A percentile compares a stretch with the other conserved stretches of the same genome.
phyloP scores from a whole-genome alignment of 306 rosid species.

The Castanopsis chinensis region DNA sequence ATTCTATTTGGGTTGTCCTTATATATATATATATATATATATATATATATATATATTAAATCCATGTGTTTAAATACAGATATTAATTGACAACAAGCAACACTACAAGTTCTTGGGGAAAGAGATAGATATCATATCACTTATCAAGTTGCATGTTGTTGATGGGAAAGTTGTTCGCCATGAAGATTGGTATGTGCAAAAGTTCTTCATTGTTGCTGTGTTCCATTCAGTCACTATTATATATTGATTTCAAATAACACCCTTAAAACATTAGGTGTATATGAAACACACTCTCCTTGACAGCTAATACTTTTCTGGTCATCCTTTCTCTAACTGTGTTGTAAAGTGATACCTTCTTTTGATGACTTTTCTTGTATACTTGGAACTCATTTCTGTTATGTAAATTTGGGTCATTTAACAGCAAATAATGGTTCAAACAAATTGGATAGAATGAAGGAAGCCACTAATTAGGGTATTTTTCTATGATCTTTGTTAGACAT shows the following conservation, averaged over 20 bases:
- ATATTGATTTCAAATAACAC: not conserved
- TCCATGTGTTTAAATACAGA: constrained; percentile 41
- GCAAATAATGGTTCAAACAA: not conserved
- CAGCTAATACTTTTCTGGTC: not conserved
- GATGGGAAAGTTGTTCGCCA: constrained; percentile 78
- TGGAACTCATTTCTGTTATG: not conserved
- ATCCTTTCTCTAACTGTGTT: not conserved
- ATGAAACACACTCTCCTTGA: not conserved
- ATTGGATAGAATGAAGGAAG: not conserved
- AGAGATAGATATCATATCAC: constrained; percentile 65
- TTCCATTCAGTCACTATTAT: not conserved
- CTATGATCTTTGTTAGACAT: not conserved
- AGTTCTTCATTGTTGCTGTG: not conserved
- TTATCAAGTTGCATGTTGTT: constrained; percentile 61
- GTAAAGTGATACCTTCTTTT: not conserved
- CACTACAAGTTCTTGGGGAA: constrained; percentile 68
- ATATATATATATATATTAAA: not conserved
- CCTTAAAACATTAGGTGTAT: not conserved
- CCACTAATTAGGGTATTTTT: not conserved
- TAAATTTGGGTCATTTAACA: not conserved
- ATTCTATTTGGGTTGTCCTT: constrained; percentile 17
- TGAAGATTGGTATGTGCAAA: constrained; percentile 69
- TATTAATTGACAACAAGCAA: constrained; percentile 64
- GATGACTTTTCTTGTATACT: not conserved
- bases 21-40: not conserved